A percentile compares a stretch with the other conserved stretches of the same genome.
Conservation (phyloP, 2,329 filamentous ascomycete genomes). For the Phoma sp. region DNA sequence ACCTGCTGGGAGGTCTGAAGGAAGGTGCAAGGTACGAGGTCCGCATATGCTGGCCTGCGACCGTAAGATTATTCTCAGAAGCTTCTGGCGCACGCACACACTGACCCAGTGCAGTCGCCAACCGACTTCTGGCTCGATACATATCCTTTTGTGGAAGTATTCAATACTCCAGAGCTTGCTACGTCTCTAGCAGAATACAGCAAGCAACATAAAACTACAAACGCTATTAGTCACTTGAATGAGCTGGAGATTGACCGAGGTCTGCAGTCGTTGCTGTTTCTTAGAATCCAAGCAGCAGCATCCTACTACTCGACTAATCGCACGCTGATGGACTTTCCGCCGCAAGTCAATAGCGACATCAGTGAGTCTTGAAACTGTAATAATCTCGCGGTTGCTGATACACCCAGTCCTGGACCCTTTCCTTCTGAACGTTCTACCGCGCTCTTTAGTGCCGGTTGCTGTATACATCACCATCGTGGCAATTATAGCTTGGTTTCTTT, state of each 20-base stretch:
- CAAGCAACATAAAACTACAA: slow-evolving; percentile 52
- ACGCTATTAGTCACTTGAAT: not conserved
- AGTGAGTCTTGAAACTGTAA: slow-evolving; percentile 47
- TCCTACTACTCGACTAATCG: slow-evolving; percentile 82
- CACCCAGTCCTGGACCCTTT: slow-evolving; percentile 79
- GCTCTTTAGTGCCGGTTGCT: slow-evolving; percentile 74
- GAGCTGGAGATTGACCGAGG: slow-evolving; percentile 9
- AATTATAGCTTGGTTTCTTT: slow-evolving; percentile 58
- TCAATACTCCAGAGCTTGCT: slow-evolving; percentile 67
- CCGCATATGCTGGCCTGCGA: slow-evolving; percentile 91
- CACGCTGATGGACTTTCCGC: slow-evolving; percentile 75
- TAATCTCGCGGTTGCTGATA: slow-evolving; percentile 18
- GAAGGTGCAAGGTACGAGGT: slow-evolving; percentile 84
- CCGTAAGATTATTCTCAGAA: slow-evolving; percentile 63
- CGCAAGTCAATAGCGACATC: slow-evolving; percentile 76
- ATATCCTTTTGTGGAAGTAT: slow-evolving; percentile 66
- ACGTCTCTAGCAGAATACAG: slow-evolving; percentile 70
- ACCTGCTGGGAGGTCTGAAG: slow-evolving; percentile 73
- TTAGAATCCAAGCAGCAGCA: slow-evolving; percentile 76
- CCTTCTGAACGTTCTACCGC: slow-evolving; percentile 77
- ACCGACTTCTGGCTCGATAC: slow-evolving; percentile 76
- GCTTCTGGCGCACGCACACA: slow-evolving; percentile 12
- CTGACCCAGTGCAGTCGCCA: slow-evolving; percentile 70
- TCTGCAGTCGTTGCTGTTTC: slow-evolving; percentile 66
- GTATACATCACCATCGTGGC: slow-evolving; percentile 71